Conservation (phyloP, 371 early-diverging fungal species). For the Batkoa obscura region DNA sequence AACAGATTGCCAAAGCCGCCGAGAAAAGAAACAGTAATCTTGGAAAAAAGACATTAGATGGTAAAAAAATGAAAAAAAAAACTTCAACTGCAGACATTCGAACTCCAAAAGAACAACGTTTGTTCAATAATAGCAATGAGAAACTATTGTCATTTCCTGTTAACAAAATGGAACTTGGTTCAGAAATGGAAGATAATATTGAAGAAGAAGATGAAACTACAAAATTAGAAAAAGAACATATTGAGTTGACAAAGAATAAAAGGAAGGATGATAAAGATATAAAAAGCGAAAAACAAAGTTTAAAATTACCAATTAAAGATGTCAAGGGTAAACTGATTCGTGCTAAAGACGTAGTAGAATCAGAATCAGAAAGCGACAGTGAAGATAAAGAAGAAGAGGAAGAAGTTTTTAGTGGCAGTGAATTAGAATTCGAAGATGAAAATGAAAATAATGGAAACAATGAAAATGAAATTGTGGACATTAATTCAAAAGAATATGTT, state of each 20-base stretch:
- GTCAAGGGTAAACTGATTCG: slow-evolving; percentile 7
- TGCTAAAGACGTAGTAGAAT: slow-evolving; percentile 3
- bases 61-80: no score
- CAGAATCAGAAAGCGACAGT: not conserved
- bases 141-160: no score
- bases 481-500: slow-evolving; percentile 18
- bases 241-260: not conserved
- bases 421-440: not conserved
- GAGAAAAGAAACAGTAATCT: no score
- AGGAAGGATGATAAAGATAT: not conserved
- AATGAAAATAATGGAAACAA: not conserved
- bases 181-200: slow-evolving; percentile 8
- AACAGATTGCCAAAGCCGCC: no score
- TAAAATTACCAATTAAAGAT: not conserved
- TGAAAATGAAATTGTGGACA: not conserved
- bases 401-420: not conserved
- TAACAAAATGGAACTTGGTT: no score
- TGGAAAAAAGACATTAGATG: no score
- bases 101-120: no score
- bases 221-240: not conserved
- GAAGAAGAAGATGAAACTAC: not conserved
- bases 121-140: no score
- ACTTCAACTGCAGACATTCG: no score
- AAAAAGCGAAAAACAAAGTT: not conserved
- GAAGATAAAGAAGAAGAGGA: not conserved